Conservation (phyloP, 2,329 filamentous ascomycete genomes). For the Fusarium sp. region DNA sequence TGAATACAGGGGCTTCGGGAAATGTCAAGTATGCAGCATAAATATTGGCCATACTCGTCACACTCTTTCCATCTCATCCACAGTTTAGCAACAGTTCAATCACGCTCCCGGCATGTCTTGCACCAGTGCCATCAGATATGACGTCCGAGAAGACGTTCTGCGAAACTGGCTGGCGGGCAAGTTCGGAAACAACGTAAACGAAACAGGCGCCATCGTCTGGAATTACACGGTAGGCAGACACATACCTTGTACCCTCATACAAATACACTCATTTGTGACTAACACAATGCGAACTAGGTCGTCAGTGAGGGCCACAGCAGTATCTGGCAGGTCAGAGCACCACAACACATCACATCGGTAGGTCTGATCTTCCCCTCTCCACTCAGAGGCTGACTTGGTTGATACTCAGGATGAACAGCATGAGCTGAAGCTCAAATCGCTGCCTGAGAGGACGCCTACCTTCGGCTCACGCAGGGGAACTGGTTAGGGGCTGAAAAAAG, state of each 20-base stretch:
- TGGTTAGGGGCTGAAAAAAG: too few species aligned
- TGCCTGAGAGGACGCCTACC: too few species aligned
- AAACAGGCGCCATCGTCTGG: not conserved
- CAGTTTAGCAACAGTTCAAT: not conserved
- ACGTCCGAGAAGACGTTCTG: not conserved
- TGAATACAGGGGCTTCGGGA: too few species aligned
- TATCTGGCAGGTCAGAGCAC: constrained; percentile 9
- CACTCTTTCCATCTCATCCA: too few species aligned
- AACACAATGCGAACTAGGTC: not conserved
- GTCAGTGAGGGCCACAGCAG: not conserved
- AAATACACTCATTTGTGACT: not conserved
- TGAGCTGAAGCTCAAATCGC: too few species aligned
- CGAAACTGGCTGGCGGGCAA: not conserved
- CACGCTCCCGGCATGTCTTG: not conserved
- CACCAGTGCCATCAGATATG: constrained; percentile 5
- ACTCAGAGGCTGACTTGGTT: not conserved
- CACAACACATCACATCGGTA: constrained; percentile 3
- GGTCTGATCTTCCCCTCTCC: not conserved
- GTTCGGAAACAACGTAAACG: not conserved
- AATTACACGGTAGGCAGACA: not conserved
- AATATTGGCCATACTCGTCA: too few species aligned
- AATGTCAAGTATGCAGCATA: not conserved
- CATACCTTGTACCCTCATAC: too few species aligned
- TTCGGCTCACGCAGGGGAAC: too few species aligned
- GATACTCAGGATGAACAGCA: too few species aligned